Percentiles rank a stretch among this genome's conserved stretches.
Conservation (phyloP, 257 asterid genomes). For the Coffea eugenioides region DNA sequence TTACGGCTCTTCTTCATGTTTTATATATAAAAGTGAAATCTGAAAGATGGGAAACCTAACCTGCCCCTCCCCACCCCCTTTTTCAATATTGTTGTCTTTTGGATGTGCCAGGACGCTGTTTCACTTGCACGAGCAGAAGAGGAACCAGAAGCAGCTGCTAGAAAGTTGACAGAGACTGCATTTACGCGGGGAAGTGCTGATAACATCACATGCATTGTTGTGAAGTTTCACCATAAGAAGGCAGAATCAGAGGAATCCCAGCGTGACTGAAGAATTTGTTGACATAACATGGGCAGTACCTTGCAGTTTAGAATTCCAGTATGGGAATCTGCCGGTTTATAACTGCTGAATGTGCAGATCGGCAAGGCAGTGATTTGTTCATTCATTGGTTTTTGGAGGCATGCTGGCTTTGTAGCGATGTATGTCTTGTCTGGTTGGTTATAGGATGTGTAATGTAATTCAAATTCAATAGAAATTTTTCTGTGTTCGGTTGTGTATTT, state of each 20-base stretch:
- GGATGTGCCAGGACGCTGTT: constrained; percentile 70
- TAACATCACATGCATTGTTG: constrained; percentile 95
- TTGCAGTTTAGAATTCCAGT: constrained; percentile 7
- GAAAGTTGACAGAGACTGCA: constrained; percentile 91
- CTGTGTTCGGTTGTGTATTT: neutral
- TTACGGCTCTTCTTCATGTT: neutral
- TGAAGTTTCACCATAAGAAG: constrained; percentile 65
- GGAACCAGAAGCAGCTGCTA: constrained; percentile 84
- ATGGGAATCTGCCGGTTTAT: neutral
- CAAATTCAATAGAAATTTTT: neutral
- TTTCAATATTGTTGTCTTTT: too few species aligned
- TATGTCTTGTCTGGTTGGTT: constrained; percentile 12
- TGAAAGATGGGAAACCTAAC: neutral
- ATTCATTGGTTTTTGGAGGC: constrained; percentile 33
- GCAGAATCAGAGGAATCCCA: constrained; percentile 29
- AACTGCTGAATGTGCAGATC: constrained; percentile 19
- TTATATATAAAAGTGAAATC: neutral
- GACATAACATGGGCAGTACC: constrained; percentile 25
- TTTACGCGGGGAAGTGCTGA: constrained; percentile 95
- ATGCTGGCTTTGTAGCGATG: constrained; percentile 5
- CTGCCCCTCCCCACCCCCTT: too few species aligned
- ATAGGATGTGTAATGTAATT: constrained; percentile 11
- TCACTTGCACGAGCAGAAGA: constrained; percentile 76
- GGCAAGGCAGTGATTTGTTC: constrained; percentile 33
- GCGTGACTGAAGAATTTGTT: constrained; percentile 28